Evolutionary conservation across 2,329 filamentous ascomycete species (phyloP).

Genomic region (Ophiostoma tasmaniense): DNA sequence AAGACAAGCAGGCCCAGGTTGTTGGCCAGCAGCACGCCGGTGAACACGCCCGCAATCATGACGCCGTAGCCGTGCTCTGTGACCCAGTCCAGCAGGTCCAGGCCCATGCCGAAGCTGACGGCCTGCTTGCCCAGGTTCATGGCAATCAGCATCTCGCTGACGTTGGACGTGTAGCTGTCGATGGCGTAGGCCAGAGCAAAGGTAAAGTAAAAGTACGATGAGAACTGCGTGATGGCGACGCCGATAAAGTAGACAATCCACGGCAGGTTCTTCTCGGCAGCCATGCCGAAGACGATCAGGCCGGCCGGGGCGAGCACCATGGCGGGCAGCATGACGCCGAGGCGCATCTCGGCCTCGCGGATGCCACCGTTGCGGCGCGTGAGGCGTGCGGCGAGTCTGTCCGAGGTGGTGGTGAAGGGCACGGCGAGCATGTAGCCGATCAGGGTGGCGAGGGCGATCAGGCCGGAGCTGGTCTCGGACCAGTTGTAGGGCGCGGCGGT

Average conservation of each 20-base stretch:
- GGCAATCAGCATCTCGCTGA: slow-evolving; percentile 54
- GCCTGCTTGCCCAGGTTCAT: slow-evolving; percentile 51
- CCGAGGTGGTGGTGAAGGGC: slow-evolving; percentile 36
- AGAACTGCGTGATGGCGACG: slow-evolving; percentile 40
- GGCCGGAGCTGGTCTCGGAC: slow-evolving; percentile 36
- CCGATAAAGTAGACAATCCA: slow-evolving; percentile 42
- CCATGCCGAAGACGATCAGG: slow-evolving; percentile 35
- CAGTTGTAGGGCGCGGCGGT: slow-evolving; percentile 38
- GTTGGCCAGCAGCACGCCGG: slow-evolving; percentile 40
- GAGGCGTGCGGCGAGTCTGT: slow-evolving; percentile 36
- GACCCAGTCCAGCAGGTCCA: slow-evolving; percentile 44
- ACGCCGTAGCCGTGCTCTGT: slow-evolving; percentile 39
- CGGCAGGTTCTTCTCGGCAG: slow-evolving; percentile 33
- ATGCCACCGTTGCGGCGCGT: slow-evolving; percentile 37
- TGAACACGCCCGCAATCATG: slow-evolving; percentile 44
- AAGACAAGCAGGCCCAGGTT: slow-evolving; percentile 42
- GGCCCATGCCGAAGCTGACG: slow-evolving; percentile 44
- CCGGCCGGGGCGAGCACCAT: slow-evolving; percentile 34
- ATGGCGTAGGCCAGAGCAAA: slow-evolving; percentile 54
- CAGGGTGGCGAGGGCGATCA: slow-evolving; percentile 35
- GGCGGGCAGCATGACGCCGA: slow-evolving; percentile 32
- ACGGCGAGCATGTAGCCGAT: slow-evolving; percentile 33
- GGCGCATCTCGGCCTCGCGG: slow-evolving; percentile 41
- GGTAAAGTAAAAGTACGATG: slow-evolving; percentile 46
- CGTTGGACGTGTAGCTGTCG: slow-evolving; percentile 49